Conservation (phyloP, 1,139 yeast genomes). For the Suhomyces guaymorum region DNA sequence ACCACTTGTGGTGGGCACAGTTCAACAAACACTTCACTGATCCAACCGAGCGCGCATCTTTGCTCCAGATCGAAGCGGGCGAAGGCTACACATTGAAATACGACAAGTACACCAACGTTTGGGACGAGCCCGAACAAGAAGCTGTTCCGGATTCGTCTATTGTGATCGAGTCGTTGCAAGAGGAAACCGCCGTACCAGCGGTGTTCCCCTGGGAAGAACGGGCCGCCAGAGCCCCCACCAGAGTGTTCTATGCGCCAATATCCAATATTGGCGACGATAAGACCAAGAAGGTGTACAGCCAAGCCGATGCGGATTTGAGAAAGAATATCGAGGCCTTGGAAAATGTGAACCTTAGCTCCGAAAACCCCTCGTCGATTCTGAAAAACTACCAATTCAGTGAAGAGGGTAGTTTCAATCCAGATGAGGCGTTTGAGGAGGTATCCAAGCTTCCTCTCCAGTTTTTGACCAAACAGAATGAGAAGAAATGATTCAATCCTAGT, state of each 20-base stretch:
- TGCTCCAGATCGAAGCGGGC: conserved; percentile 26
- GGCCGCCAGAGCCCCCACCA: conserved; percentile 28
- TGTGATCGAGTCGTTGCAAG: not conserved
- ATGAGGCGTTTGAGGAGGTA: conserved; percentile 28
- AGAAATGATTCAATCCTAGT: conserved; percentile 4
- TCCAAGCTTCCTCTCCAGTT: conserved; percentile 27
- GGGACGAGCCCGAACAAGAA: conserved; percentile 23
- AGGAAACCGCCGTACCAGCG: conserved; percentile 5
- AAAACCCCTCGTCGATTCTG: conserved; percentile 7
- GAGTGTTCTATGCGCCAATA: conserved; percentile 16
- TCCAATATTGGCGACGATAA: not conserved
- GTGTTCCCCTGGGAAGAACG: conserved; percentile 51
- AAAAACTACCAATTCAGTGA: conserved; percentile 14
- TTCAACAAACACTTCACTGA: conserved; percentile 27
- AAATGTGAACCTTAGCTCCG: conserved; percentile 10
- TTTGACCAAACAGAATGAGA: conserved; percentile 20
- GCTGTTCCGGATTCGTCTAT: not conserved
- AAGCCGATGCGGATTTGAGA: conserved; percentile 5
- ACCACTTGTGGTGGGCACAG: conserved; percentile 40
- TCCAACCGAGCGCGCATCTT: conserved; percentile 8
- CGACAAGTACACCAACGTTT: conserved; percentile 26
- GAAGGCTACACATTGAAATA: conserved; percentile 41
- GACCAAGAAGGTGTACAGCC: conserved; percentile 1
- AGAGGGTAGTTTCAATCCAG: conserved; percentile 24
- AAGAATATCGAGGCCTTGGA: conserved; percentile 13